phyloP scores from a whole-genome alignment of 768 basidiomycete species.

The Pleurotus tuber-regium region DNA sequence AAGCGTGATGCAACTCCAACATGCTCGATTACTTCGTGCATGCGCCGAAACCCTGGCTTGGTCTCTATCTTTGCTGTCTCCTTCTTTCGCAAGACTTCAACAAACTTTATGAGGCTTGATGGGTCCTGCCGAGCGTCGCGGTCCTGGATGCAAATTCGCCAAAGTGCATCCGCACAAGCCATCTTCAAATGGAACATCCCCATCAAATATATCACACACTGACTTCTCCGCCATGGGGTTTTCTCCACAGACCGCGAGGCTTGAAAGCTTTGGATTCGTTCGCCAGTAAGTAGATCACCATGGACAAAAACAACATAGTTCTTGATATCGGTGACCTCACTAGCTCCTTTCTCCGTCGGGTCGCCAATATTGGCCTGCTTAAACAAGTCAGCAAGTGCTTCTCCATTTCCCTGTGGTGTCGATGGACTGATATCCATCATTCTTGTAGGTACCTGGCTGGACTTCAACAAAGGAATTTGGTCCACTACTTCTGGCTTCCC shows the following conservation, averaged over 20 bases:
- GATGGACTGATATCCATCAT: constrained; percentile 22
- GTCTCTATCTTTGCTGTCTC: constrained; percentile 28
- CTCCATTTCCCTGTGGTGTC: constrained; percentile 18
- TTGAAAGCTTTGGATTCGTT: constrained; percentile 14
- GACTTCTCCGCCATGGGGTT: constrained; percentile 15
- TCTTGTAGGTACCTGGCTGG: constrained; percentile 15
- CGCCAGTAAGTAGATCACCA: constrained; percentile 21
- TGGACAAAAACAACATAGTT: constrained; percentile 22
- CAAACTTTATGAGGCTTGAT: constrained; percentile 19
- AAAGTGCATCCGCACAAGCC: constrained; percentile 25
- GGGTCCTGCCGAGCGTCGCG: constrained; percentile 15
- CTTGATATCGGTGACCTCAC: constrained; percentile 3
- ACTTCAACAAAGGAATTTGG: constrained; percentile 21
- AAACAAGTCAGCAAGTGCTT: constrained; percentile 18
- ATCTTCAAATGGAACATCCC: constrained; percentile 31
- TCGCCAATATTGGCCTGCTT: constrained; percentile 22
- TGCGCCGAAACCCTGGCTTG: constrained; percentile 33
- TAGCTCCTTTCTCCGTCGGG: constrained; percentile 11
- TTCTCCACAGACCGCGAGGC: constrained; percentile 14
- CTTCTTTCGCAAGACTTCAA: constrained; percentile 22
- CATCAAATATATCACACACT: constrained; percentile 18
- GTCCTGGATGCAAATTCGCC: constrained; percentile 20
- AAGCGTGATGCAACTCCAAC: constrained; percentile 22
- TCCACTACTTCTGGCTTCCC: constrained; percentile 23
- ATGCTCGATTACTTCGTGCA: constrained; percentile 34